Evolutionary conservation across 129 eudicot species (phyloP).

Genomic region (Oenanthe sinensis): DNA sequence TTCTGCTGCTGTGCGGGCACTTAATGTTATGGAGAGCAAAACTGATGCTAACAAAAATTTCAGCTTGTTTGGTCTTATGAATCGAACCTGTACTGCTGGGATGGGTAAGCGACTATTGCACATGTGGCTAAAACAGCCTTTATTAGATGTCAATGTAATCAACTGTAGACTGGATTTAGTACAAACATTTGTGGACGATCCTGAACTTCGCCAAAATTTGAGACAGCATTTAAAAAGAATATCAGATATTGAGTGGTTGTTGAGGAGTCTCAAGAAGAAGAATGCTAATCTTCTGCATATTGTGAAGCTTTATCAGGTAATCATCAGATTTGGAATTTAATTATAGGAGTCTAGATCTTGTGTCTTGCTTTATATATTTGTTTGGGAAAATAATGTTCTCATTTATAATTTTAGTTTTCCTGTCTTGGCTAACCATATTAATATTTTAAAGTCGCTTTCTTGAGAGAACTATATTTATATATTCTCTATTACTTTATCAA

Average conservation of each 20-base stretch:
- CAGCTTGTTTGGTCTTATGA: constrained; percentile 89
- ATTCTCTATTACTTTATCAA: too few relatives aligned
- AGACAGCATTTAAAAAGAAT: constrained; percentile 91
- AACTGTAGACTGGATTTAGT: constrained; percentile 74
- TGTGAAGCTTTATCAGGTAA: constrained; percentile 95
- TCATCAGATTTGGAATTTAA: neutral
- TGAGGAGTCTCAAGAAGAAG: constrained; percentile 52
- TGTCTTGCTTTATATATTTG: neutral
- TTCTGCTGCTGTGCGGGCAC: constrained; percentile 96
- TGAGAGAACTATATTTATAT: too few relatives aligned
- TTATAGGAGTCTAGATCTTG: neutral
- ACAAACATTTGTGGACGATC: constrained; percentile 93
- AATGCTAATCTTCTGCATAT: constrained; percentile 66
- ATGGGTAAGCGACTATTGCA: constrained; percentile 90
- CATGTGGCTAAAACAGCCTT: constrained; percentile 94
- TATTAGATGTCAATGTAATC: constrained; percentile 67
- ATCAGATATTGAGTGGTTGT: constrained; percentile 73
- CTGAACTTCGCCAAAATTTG: constrained; percentile 74
- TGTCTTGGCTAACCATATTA: neutral
- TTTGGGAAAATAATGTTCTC: neutral
- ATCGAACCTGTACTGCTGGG: constrained; percentile 96
- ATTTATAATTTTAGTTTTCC: neutral
- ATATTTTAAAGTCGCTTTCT: neutral
- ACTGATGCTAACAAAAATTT: constrained; percentile 86
- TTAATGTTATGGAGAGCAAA: constrained; percentile 98